Evolutionary conservation across 2,329 filamentous ascomycete genomes (phyloP), one percentile per base, ranked within the genome.

Genomic region (Cryphonectria naterciae): DNA sequence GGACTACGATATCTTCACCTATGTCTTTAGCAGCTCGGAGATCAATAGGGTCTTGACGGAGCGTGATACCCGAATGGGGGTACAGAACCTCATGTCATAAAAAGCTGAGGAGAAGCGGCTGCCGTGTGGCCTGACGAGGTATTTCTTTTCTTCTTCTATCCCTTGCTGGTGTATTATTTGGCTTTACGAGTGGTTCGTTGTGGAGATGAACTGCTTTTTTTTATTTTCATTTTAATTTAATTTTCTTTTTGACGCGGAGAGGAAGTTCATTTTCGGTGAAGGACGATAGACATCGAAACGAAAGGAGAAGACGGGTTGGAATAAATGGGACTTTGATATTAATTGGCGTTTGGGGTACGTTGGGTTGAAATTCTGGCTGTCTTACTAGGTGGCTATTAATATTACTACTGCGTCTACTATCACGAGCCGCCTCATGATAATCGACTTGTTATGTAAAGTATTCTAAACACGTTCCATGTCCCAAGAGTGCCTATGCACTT

Each of bases 1-100:
- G 41, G 88, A 90, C 78, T 81, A 84, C 69, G 81, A 85, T 35
- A 86, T 89, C 68, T 91, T 89, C 73, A 79, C 82, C 70, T 80
- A 81, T 17, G 83, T 88, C 58, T 90, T 91, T 74, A 81, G 83
- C 72, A 74, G 79, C 43, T 77, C 76, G 7, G 86, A 88, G 77
- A 83, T 89, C 72, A 81, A 85, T 69, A 79, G 83, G 67, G 82
- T 87, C 35, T 79, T 87, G 70, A 83, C 81, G 67, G 82, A 84
- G 71, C 85, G 84, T 22, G 87, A 89, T 72, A 86, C 86, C 39
- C 83, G 87, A 71, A 88, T 86, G 74, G 84, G 82, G 25, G 80
- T 89, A 60, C 83, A 83, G 67, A 88, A 86, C 80, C 82, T 88
- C 67, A 85, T 85, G 65, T 80, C 77, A 66, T 73, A 61, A 67